Conservation (phyloP, 768 basidiomycete species). For the Xerocomus brunneocitrinus region DNA sequence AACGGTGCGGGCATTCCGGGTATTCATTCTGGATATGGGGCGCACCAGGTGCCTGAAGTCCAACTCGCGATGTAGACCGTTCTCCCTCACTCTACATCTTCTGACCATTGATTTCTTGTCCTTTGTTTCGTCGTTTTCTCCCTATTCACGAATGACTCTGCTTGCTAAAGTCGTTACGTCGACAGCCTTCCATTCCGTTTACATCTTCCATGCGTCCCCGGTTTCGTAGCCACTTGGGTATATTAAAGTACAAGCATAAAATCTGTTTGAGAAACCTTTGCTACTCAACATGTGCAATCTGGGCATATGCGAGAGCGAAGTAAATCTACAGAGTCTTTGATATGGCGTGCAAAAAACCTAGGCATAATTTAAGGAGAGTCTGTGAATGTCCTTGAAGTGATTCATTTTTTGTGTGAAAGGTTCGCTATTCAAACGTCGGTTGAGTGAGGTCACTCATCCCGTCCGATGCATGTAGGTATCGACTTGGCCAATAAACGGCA, state of each 20-base stretch:
- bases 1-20: conserved; percentile 15
- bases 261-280: no score
- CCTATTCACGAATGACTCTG: not conserved
- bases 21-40: conserved; percentile 17
- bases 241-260: not conserved
- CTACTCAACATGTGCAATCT: no score
- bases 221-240: not conserved
- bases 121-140: not conserved
- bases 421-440: not conserved
- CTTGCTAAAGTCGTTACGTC: not conserved
- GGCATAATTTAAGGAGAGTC: not conserved
- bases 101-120: not conserved
- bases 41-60: conserved; percentile 14
- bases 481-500: conserved; percentile 25
- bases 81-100: no score
- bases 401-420: not conserved
- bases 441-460: not conserved
- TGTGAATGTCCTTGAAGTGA: not conserved
- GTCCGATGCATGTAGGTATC: conserved; percentile 14
- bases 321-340: not conserved
- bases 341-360: not conserved
- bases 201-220: not conserved
- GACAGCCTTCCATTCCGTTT: not conserved
- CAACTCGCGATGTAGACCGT: conserved; percentile 24
- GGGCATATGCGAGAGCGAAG: not conserved